Conservation (phyloP, 164 flowering plant genomes). For the Brasenia schreberi region DNA sequence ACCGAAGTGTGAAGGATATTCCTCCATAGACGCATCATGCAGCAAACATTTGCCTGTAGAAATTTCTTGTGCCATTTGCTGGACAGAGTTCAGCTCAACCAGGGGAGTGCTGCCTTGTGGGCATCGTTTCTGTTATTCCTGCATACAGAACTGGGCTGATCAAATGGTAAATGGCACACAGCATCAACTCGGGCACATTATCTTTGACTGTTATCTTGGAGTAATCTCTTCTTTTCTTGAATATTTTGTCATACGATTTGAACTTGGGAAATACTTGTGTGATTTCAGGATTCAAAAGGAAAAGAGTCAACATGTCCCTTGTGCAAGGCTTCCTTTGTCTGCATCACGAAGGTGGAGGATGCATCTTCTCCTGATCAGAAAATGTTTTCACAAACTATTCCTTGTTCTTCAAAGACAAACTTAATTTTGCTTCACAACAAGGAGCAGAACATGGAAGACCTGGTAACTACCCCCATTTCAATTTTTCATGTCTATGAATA, state of each 20-base stretch:
- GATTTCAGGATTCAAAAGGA: constrained; percentile 40
- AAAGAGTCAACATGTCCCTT: constrained; percentile 70
- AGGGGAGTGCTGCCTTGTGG: constrained; percentile 90
- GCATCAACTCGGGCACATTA: too few species aligned
- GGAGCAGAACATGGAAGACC: constrained; percentile 13
- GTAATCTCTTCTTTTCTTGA: neutral
- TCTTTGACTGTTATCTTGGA: neutral
- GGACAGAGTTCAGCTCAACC: constrained; percentile 71
- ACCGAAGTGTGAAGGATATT: neutral
- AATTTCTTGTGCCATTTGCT: constrained; percentile 86
- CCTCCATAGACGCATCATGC: neutral
- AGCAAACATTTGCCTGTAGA: constrained; percentile 22
- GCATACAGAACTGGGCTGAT: constrained; percentile 86
- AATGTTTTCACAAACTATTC: constrained; percentile 82
- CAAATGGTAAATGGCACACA: constrained; percentile 35
- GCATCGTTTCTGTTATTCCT: constrained; percentile 87
- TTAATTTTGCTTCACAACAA: constrained; percentile 28
- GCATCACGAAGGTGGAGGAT: constrained; percentile 63
- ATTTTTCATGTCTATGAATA: neutral
- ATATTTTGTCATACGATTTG: neutral
- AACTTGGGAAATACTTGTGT: neutral
- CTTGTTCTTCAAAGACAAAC: constrained; percentile 26
- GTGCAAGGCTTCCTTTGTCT: constrained; percentile 67
- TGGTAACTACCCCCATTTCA: constrained; percentile 25
- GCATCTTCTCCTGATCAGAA: constrained; percentile 64